phyloP scores from a whole-genome alignment of 1,284 basidiomycete species.

The Marasmius oreades region DNA sequence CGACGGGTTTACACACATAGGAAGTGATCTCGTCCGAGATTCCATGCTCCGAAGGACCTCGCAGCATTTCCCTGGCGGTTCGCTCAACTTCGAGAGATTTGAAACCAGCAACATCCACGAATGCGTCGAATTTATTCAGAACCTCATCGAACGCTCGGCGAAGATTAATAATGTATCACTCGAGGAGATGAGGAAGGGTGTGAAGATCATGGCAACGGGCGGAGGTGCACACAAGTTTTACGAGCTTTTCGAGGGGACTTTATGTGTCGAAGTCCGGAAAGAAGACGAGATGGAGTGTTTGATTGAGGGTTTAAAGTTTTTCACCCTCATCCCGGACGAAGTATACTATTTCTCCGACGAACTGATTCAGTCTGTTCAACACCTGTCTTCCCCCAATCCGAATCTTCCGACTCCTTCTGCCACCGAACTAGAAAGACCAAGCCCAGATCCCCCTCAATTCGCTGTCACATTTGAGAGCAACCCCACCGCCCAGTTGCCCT shows the following conservation, averaged over 20 bases:
- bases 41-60: slow-evolving; percentile 68
- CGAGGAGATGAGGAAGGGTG: slow-evolving; percentile 87
- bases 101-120: slow-evolving; percentile 88
- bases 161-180: slow-evolving; percentile 85
- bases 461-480: slow-evolving; percentile 83
- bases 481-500: slow-evolving; percentile 88
- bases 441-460: slow-evolving; percentile 89
- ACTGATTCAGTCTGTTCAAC: slow-evolving; percentile 85
- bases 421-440: slow-evolving; percentile 76
- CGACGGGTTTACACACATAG: slow-evolving; percentile 36
- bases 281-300: slow-evolving; percentile 99
- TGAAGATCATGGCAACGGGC: slow-evolving; percentile 98
- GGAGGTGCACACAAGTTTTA: slow-evolving; percentile 96
- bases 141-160: slow-evolving; percentile 86
- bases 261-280: slow-evolving; percentile 82
- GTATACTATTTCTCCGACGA: slow-evolving; percentile 99
- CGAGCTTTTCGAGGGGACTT: slow-evolving; percentile 71
- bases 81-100: slow-evolving; percentile 97
- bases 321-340: slow-evolving; percentile 95
- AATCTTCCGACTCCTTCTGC: slow-evolving; percentile 12
- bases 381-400: slow-evolving; percentile 37
- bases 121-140: slow-evolving; percentile 86
- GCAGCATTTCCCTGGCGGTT: slow-evolving; percentile 91
- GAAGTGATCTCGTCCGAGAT: slow-evolving; percentile 53
- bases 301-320: slow-evolving; percentile 96